Evolutionary conservation across 768 basidiomycete genomes (phyloP).

Genomic region (Tricholoma hemisulphureum): DNA sequence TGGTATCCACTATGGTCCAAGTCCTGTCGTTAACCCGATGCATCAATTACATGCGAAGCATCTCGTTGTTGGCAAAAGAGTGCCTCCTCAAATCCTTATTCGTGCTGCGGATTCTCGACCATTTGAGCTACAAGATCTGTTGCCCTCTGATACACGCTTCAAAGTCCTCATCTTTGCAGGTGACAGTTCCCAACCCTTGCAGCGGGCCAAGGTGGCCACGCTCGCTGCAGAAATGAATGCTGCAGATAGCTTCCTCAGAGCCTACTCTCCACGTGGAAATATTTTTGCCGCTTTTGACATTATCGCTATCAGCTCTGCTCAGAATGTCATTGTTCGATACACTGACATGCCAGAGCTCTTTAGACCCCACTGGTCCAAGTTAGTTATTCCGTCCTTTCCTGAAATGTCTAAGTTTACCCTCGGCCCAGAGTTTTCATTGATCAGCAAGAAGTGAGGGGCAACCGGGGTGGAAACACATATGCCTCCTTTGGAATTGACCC

Average conservation of each 20-base stretch:
- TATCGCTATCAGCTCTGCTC: slow-evolving; percentile 36
- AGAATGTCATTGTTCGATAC: slow-evolving; percentile 39
- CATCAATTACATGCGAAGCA: slow-evolving; percentile 39
- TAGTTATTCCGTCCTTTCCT: slow-evolving; percentile 8
- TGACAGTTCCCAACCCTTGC: slow-evolving; percentile 31
- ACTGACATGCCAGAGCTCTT: slow-evolving; percentile 47
- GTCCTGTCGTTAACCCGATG: slow-evolving; percentile 39
- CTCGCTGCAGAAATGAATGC: slow-evolving; percentile 34
- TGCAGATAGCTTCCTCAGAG: slow-evolving; percentile 24
- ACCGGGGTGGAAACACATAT: slow-evolving; percentile 55
- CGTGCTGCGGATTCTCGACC: slow-evolving; percentile 51
- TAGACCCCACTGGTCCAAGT: slow-evolving; percentile 63
- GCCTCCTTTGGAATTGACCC: slow-evolving; percentile 49
- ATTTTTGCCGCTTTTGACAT: slow-evolving; percentile 44
- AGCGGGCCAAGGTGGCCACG: slow-evolving; percentile 26
- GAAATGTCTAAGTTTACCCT: background rate
- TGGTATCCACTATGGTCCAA: slow-evolving; percentile 51
- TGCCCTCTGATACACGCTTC: slow-evolving; percentile 53
- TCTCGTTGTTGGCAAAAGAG: slow-evolving; percentile 50
- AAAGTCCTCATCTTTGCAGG: slow-evolving; percentile 57
- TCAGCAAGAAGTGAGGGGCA: slow-evolving; percentile 44
- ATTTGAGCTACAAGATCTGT: slow-evolving; percentile 52
- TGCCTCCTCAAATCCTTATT: slow-evolving; percentile 48
- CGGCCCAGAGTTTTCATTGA: slow-evolving; percentile 56
- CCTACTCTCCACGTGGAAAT: slow-evolving; percentile 27